phyloP scores from a whole-genome alignment of 2,329 filamentous ascomycete genomes.

The Colletotrichum sp. region DNA sequence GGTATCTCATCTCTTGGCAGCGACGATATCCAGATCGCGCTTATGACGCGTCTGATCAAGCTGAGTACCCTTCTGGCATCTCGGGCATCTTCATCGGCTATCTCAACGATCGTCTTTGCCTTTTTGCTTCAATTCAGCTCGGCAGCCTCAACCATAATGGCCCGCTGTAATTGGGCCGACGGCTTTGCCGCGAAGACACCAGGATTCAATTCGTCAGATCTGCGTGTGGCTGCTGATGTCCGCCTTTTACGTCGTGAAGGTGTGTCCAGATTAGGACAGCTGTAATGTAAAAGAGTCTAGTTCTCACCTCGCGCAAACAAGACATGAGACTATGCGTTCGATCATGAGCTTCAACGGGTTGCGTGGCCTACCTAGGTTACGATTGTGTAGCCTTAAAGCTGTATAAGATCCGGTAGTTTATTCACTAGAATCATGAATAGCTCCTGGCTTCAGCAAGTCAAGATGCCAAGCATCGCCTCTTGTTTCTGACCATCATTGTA shows the following conservation, averaged over 20 bases:
- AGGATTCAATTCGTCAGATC: not conserved
- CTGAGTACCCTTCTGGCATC: not conserved
- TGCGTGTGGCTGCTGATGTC: not conserved
- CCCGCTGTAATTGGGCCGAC: not conserved
- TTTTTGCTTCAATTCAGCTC: not conserved
- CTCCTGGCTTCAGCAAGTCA: not conserved
- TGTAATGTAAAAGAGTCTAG: not conserved
- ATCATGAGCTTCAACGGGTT: not conserved
- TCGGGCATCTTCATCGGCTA: not conserved
- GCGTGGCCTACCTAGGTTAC: not conserved
- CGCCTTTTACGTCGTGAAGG: not conserved
- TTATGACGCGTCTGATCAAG: not conserved
- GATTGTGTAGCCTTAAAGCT: not conserved
- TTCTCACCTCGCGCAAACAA: not conserved
- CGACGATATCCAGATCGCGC: not conserved
- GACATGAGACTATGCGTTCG: not conserved
- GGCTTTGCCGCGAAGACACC: not conserved
- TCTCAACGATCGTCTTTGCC: not conserved
- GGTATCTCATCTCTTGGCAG: not conserved
- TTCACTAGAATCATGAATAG: not conserved
- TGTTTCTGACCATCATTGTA: not conserved
- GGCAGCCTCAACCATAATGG: not conserved
- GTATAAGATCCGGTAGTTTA: not conserved
- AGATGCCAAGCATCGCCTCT: not conserved
- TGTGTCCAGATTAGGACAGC: not conserved